Conservation (phyloP, 2,329 filamentous ascomycete species). For the Aspergillus persii region DNA sequence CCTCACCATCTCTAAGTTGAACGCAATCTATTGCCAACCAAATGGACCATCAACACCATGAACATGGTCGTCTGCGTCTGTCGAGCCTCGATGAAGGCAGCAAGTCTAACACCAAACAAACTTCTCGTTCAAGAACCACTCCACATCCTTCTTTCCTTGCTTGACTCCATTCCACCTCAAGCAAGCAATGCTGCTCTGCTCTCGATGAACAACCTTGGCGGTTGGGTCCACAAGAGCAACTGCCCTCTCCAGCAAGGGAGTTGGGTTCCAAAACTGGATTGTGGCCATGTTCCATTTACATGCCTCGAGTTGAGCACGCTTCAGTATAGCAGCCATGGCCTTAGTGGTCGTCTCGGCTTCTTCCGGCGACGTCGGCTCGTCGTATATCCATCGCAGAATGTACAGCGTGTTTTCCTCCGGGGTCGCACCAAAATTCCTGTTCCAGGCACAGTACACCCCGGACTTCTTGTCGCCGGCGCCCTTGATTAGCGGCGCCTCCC, state of each 20-base stretch:
- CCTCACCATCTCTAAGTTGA: background rate
- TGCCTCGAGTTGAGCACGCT: constrained; percentile 68
- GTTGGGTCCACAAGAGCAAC: constrained; percentile 38
- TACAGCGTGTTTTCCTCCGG: constrained; percentile 40
- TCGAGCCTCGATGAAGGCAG: background rate
- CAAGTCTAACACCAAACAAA: constrained; percentile 46
- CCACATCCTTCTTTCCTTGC: constrained; percentile 38
- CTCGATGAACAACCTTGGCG: constrained; percentile 43
- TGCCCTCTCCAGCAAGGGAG: constrained; percentile 49
- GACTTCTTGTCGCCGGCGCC: constrained; percentile 63
- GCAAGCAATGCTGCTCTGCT: constrained; percentile 47
- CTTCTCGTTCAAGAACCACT: constrained; percentile 50
- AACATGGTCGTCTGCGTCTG: background rate
- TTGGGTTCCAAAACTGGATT: constrained; percentile 83
- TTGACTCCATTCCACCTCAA: constrained; percentile 47
- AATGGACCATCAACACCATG: background rate
- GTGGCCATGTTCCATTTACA: constrained; percentile 66
- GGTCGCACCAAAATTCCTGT: constrained; percentile 39
- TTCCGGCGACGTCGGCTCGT: constrained; percentile 36
- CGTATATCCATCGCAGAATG: constrained; percentile 43
- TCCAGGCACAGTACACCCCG: constrained; percentile 42
- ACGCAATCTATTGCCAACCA: background rate
- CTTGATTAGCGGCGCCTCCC: constrained; percentile 55
- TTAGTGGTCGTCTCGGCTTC: constrained; percentile 52
- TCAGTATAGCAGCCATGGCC: constrained; percentile 62